Evolutionary conservation across 1,139 yeast species (phyloP), one percentile per base, ranked within the genome.

Genomic region (Yarrowia galli): DNA sequence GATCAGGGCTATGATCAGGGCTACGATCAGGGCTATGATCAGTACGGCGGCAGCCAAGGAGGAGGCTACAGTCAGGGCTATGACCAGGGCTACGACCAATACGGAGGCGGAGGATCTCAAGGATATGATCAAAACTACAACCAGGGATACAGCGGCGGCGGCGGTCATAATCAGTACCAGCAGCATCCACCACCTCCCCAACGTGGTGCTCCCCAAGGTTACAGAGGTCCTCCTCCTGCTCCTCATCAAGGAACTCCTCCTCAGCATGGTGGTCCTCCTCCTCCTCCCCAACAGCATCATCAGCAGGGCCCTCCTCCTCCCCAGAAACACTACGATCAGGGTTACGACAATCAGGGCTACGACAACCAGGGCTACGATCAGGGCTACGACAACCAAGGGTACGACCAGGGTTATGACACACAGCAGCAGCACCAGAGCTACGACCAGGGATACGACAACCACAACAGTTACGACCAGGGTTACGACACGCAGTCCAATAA

Each of bases 1-100:
- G 48, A 42, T 18, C 64, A 58, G 32, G 49, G 51, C 6, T 58
- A 58, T 18, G 51, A 58, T 43, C 64, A 58, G 32, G 51, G 64
- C 16, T 58, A 58, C 32, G 51, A 58, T 28, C 64, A 58, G 51
- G 51, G 49, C 28, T 43, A 58, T 16, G 64, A 53, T 28, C 64
- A 58, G 32, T 46, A 46, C 32, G 49, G 28, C 28, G 28, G 28
- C 28, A 7, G 28, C 3, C 6, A 20, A 15, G 64, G 51, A 15
- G 61, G 46, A 22, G n/a, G 48, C n/a, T 38, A 54, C 22, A 16
- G 38, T 5, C 63, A 56, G 49, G 64, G 64, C 8, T 53, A 53
- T 18, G 45, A 53, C 36, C 61, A 54, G 23, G 61, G 46, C 22
- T 58, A 58, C 20, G 64, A 43, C 13, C 48, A 56, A 38, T 54